Evolutionary conservation across 306 rosid genomes (phyloP).

Genomic region (Dalbergia cochinchinensis): DNA sequence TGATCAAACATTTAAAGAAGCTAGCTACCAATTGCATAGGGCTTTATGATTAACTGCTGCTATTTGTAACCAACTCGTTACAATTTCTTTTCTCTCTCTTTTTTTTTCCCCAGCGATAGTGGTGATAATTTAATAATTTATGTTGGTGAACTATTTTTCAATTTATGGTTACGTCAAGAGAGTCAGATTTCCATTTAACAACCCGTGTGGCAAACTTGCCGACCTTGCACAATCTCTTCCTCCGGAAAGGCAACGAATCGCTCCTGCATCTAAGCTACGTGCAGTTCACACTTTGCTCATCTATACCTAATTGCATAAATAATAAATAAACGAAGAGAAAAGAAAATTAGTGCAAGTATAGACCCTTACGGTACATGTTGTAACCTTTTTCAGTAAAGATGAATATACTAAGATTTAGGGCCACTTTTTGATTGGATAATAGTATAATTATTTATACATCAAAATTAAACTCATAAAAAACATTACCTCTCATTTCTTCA

Average conservation of each 20-base stretch:
- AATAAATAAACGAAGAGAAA: background rate
- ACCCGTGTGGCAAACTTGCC: too few relatives aligned
- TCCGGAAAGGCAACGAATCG: background rate
- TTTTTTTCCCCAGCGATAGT: too few relatives aligned
- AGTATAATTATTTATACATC: background rate
- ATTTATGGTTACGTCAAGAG: too few relatives aligned
- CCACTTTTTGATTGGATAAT: background rate
- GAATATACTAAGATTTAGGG: background rate
- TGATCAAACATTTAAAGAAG: too few relatives aligned
- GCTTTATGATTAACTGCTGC: too few relatives aligned
- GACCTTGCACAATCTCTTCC: too few relatives aligned
- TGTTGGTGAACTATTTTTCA: too few relatives aligned
- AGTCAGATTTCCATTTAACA: too few relatives aligned
- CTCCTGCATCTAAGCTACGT: background rate
- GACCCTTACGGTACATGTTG: background rate
- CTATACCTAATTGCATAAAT: background rate
- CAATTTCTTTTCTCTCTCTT: too few relatives aligned
- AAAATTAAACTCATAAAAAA: conserved; percentile 1
- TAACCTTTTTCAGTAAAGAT: background rate
- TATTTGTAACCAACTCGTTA: too few relatives aligned
- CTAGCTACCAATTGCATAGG: too few relatives aligned
- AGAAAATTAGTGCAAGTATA: background rate
- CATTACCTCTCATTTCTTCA: conserved; percentile 12
- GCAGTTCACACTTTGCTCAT: background rate
- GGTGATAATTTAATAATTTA: too few relatives aligned